phyloP scores from a whole-genome alignment of 2,329 filamentous ascomycete species.

The Aureobasidium leucospermi region DNA sequence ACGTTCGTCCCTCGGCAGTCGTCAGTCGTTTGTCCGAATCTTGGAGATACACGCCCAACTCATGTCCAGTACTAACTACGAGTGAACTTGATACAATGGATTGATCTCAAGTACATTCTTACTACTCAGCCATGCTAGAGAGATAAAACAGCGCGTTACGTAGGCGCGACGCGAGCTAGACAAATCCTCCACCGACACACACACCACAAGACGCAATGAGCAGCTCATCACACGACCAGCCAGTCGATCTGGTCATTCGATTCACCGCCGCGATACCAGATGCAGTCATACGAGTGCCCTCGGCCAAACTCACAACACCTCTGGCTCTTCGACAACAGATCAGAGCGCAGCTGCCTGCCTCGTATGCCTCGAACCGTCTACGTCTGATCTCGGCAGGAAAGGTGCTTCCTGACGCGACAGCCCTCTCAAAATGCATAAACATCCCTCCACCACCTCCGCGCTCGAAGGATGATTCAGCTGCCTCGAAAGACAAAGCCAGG shows the following conservation, averaged over 20 bases:
- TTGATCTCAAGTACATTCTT: neutral
- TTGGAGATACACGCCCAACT: too few relatives aligned
- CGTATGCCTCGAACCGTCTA: conserved; percentile 61
- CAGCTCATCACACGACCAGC: conserved; percentile 19
- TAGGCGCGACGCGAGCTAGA: neutral
- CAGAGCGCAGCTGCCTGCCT: conserved; percentile 58
- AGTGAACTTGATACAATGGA: too few relatives aligned
- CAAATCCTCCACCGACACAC: neutral
- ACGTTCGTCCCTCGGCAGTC: neutral
- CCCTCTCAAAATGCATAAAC: conserved; percentile 62
- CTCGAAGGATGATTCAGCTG: conserved; percentile 24
- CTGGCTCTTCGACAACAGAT: conserved; percentile 76
- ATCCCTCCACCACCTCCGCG: conserved; percentile 50
- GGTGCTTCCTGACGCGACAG: conserved; percentile 66
- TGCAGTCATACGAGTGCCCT: conserved; percentile 66
- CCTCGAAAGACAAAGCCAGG: conserved; percentile 42
- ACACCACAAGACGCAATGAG: neutral
- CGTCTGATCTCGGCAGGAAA: conserved; percentile 87
- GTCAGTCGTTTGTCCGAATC: too few relatives aligned
- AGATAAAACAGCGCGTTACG: neutral
- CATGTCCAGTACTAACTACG: too few relatives aligned
- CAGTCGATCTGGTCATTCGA: conserved; percentile 74
- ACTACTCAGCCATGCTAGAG: neutral
- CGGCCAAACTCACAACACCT: conserved; percentile 62
- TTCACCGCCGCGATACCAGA: conserved; percentile 84